Base-by-base conservation (phyloP, 2,329 filamentous ascomycete species). In the Thielaviopsis cerberus region DNA sequence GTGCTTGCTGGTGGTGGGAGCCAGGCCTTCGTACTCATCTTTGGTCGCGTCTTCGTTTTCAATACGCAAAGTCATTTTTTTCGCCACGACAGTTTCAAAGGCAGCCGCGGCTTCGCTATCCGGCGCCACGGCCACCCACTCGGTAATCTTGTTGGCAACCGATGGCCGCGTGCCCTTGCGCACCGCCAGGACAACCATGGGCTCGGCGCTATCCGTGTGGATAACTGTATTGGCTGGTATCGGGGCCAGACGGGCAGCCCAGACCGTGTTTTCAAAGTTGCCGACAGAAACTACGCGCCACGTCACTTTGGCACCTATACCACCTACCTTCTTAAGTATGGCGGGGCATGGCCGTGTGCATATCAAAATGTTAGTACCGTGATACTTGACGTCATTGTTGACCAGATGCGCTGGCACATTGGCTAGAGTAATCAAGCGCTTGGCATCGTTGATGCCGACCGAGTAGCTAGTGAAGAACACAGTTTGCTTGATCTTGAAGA, bases 381-480 rank as follows among this genome's bases (percentile, higher is more conserved):
- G 83, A 62, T 82, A 80, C 63, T 87, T 88, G 62, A 95, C 73
- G 55, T 94, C 87, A 56, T 79, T 76, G 55, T 85, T 81, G 26
- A 81, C 75, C 57, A 82, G 72, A 59, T 78, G 76, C 3, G 73
- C 66, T 3, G 84, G 83, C 22, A 88, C 72, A 55, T 81, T 70
- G 27, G 83, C 81, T n/a, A 94, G 76, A 5, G 78, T 77, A 58
- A 86, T 78, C 41, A 97, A 74, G 58, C 79, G 81, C 65, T 86
- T 79, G 1, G 83, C 84, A 68, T 92, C 87, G 25, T 79, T 74
- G 53, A 81, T 75, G 48, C 76, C 76, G 63, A 98, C 83, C 70
- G 94, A 80, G 70, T 98, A 97, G 54, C 88, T 88, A 1, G 92
- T 96, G 71, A 91, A 96, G 70, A 89, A 88, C 54, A 95, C 84